Conservation (phyloP, 495 filamentous ascomycete genomes). For the Xylaria telfairii region DNA sequence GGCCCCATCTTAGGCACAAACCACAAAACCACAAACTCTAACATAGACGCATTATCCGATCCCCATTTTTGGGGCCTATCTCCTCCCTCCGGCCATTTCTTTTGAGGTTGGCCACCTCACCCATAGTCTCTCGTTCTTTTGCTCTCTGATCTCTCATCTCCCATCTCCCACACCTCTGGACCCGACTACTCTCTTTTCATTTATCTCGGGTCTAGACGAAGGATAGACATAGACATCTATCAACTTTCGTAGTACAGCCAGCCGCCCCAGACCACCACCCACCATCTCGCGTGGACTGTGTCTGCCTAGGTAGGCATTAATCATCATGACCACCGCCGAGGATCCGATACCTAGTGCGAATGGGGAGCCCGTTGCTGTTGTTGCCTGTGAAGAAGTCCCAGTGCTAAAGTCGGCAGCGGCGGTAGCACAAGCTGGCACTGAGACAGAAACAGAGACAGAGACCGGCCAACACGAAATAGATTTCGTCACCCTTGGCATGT, state of each 20-base stretch:
- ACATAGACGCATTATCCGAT: conserved; percentile 4
- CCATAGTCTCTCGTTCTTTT: background rate
- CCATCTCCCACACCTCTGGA: background rate
- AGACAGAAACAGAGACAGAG: background rate
- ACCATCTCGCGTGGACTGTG: conserved; percentile 1
- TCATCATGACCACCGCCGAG: conserved; percentile 20
- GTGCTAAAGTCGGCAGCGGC: background rate
- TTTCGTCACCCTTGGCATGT: conserved; percentile 92
- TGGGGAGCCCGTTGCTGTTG: background rate
- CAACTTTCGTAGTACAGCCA: background rate
- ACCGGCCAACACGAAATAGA: conserved; percentile 59
- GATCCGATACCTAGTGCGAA: conserved; percentile 1
- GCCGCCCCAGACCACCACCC: background rate
- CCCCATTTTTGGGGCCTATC: background rate
- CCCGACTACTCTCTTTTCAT: background rate
- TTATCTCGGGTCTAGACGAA: background rate
- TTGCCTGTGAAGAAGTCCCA: conserved; percentile 18
- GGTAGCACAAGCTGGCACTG: background rate
- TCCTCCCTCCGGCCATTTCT: background rate
- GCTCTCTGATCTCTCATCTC: conserved; percentile 2
- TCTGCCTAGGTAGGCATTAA: conserved; percentile 19
- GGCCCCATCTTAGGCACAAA: conserved; percentile 29
- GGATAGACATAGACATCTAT: conserved; percentile 8
- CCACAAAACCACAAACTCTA: conserved; percentile 8
- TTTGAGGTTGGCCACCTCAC: background rate